Conservation (phyloP, 345 rosid species). For the Heritiera littoralis region DNA sequence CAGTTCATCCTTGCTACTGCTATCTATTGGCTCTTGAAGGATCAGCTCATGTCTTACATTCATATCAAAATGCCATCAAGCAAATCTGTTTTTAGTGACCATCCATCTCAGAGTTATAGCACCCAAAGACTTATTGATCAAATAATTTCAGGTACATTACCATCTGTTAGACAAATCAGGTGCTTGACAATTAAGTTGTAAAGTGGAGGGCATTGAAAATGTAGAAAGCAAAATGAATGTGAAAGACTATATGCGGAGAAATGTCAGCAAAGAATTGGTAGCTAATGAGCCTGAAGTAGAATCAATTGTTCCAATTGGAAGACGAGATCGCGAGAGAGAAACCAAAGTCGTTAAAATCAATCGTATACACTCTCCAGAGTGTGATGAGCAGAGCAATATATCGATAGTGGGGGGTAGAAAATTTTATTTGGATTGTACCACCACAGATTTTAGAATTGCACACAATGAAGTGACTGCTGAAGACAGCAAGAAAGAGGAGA, state of each 20-base stretch:
- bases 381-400: conserved; percentile 25
- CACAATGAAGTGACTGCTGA: conserved; percentile 22
- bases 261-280: conserved; percentile 22
- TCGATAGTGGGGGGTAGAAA: conserved; percentile 16
- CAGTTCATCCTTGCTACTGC: too few relatives aligned
- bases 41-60: too few relatives aligned
- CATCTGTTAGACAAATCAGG: conserved; percentile 29
- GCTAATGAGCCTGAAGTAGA: conserved; percentile 28
- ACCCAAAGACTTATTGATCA: conserved; percentile 4
- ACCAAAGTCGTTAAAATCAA: conserved; percentile 16
- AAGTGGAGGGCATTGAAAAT: conserved; percentile 1
- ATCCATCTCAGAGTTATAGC: too few relatives aligned
- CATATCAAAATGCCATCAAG: too few relatives aligned
- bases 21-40: too few relatives aligned
- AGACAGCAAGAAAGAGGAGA: conserved; percentile 27
- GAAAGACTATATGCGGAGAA: conserved; percentile 6
- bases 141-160: conserved; percentile 36
- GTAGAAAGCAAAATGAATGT: conserved; percentile 24
- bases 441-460: conserved; percentile 15
- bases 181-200: conserved; percentile 25
- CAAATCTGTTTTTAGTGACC: too few relatives aligned
- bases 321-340: conserved; percentile 28
- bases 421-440: conserved; percentile 14
- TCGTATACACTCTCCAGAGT: conserved; percentile 23
- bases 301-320: conserved; percentile 22